phyloP scores from a whole-genome alignment of 495 filamentous ascomycete genomes.

The Tirmania nivea region DNA sequence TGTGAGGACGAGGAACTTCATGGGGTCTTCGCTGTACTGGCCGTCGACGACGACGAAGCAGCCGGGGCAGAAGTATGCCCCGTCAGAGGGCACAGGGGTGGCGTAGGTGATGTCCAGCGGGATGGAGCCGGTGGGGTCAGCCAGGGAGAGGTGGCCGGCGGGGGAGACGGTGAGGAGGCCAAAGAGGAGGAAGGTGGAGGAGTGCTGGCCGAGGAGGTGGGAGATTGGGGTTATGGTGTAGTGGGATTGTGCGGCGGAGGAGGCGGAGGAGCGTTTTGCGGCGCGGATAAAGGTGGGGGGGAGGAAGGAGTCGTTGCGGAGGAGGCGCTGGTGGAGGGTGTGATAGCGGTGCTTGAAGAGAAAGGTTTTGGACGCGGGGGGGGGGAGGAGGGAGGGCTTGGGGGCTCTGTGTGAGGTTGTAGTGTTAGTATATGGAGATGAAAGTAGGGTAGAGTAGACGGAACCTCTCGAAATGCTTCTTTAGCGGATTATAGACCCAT shows the following conservation, averaged over 20 bases:
- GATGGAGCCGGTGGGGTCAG: constrained; percentile 72
- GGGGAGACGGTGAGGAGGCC: constrained; percentile 64
- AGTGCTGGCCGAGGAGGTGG: constrained; percentile 76
- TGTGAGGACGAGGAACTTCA: constrained; percentile 59
- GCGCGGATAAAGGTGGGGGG: constrained; percentile 39
- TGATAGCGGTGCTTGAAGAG: constrained; percentile 79
- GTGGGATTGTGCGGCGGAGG: constrained; percentile 35
- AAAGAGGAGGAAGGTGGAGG: constrained; percentile 65
- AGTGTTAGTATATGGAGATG: no score
- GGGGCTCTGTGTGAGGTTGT: constrained; percentile 10
- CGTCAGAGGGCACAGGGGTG: constrained; percentile 58
- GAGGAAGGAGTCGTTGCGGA: constrained; percentile 87
- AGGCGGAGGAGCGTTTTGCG: constrained; percentile 24
- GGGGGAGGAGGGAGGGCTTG: constrained; percentile 55
- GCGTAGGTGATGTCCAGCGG: constrained; percentile 63
- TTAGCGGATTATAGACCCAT: constrained; percentile 58
- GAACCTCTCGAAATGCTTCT: constrained; percentile 80
- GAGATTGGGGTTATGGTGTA: constrained; percentile 85
- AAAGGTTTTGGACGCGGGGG: constrained; percentile 56
- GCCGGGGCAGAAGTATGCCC: constrained; percentile 75
- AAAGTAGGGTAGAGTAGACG: neutral
- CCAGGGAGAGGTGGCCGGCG: constrained; percentile 59
- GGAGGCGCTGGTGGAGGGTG: constrained; percentile 67
- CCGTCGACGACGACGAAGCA: constrained; percentile 93
- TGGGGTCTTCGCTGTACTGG: constrained; percentile 81